Evolutionary conservation across 208 protist species (phyloP).

Genomic region (Lotmaria passim): DNA sequence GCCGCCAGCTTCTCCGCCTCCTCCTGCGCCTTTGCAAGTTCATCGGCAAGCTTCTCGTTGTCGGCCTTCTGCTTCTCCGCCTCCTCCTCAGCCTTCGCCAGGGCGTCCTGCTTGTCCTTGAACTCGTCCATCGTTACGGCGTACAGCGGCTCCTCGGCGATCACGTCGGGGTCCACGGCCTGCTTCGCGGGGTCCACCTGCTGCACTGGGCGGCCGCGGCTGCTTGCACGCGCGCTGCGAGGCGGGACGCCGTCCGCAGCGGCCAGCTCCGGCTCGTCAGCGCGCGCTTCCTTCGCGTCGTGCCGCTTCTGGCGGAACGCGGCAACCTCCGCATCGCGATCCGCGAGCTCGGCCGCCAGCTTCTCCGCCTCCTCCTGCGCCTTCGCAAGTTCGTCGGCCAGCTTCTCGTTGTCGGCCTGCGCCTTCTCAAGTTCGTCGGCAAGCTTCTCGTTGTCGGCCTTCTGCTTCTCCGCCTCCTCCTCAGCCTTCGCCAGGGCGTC

Average conservation of each 20-base stretch:
- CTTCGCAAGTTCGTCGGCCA: background rate
- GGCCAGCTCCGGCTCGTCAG: constrained; percentile 8
- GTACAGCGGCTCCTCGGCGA: constrained; percentile 9
- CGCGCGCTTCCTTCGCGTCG: constrained; percentile 10
- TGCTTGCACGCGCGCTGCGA: background rate
- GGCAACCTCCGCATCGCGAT: constrained; percentile 20
- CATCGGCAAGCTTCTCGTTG: constrained; percentile 11
- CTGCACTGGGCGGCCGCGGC: background rate
- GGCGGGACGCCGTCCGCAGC: constrained; percentile 13
- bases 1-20: constrained; percentile 1
- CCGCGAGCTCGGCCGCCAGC: background rate
- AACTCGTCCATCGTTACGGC: constrained; percentile 3
- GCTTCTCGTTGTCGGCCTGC: too few relatives aligned
- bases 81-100: background rate
- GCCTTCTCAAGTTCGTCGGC: too few relatives aligned
- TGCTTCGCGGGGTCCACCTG: background rate
- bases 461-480: too few relatives aligned
- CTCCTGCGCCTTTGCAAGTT: too few relatives aligned
- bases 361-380: background rate
- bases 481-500: background rate
- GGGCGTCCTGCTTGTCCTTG: constrained; percentile 4
- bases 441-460: too few relatives aligned
- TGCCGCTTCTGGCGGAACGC: constrained; percentile 18
- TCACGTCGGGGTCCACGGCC: background rate
- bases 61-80: background rate